Conservation (phyloP, 768 basidiomycete species). For the Leccinum uliginosum region DNA sequence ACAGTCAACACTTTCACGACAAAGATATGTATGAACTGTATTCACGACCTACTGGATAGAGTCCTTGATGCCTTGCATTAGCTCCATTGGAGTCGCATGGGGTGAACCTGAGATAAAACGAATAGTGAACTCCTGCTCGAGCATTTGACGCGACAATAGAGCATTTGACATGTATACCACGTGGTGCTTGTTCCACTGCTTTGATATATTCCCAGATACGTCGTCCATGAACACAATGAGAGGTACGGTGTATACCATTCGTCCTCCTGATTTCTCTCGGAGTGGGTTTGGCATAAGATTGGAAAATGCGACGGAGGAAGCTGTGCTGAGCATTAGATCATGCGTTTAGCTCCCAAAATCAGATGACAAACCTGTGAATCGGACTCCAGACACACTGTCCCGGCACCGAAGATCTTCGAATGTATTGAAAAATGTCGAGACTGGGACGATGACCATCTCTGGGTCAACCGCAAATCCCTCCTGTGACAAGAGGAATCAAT, state of each 20-base stretch:
- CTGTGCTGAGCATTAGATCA: not conserved
- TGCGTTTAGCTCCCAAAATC: not conserved
- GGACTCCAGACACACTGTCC: not conserved
- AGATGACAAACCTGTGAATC: slow-evolving; percentile 1
- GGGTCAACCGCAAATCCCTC: slow-evolving; percentile 6
- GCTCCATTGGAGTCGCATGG: slow-evolving; percentile 31
- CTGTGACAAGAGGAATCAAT: not conserved
- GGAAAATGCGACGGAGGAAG: not conserved
- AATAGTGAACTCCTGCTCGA: slow-evolving; percentile 31
- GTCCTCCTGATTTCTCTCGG: slow-evolving; percentile 11
- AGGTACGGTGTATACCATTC: slow-evolving; percentile 19
- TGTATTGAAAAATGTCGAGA: slow-evolving; percentile 3
- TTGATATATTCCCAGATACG: slow-evolving; percentile 32
- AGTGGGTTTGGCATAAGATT: slow-evolving; percentile 22
- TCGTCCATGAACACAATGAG: slow-evolving; percentile 35
- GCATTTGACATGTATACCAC: slow-evolving; percentile 32
- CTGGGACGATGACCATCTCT: not conserved
- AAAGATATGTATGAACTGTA: too few relatives aligned
- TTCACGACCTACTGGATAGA: slow-evolving; percentile 17
- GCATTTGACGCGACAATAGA: slow-evolving; percentile 21
- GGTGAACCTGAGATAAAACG: slow-evolving; percentile 31
- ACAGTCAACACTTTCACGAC: not conserved
- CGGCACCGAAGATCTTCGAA: slow-evolving; percentile 10
- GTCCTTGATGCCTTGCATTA: too few relatives aligned
- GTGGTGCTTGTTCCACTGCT: slow-evolving; percentile 38